phyloP scores from a whole-genome alignment of 2,329 filamentous ascomycete species.

The Monilinia fructigena region DNA sequence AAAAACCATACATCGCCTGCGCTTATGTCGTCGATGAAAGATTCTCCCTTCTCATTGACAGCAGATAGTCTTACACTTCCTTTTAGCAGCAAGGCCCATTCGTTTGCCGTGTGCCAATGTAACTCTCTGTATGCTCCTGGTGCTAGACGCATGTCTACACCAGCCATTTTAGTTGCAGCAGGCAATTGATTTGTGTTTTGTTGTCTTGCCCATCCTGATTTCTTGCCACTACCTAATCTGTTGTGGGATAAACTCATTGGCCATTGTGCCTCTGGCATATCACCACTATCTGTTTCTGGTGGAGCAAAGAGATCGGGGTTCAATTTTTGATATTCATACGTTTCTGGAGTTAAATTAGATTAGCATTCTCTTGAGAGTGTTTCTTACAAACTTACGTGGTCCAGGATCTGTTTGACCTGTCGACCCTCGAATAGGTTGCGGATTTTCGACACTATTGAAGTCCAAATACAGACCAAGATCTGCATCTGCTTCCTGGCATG shows the following conservation, averaged over 20 bases:
- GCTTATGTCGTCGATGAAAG: slow-evolving; percentile 49
- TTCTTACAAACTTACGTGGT: slow-evolving; percentile 38
- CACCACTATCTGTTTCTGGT: slow-evolving; percentile 52
- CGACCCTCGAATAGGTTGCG: slow-evolving; percentile 54
- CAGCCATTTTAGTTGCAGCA: slow-evolving; percentile 49
- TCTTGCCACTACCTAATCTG: slow-evolving; percentile 41
- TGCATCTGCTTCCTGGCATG: slow-evolving; percentile 50
- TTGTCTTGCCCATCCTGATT: slow-evolving; percentile 56
- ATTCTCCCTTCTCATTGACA: slow-evolving; percentile 52
- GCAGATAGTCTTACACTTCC: slow-evolving; percentile 53
- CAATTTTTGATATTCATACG: slow-evolving; percentile 51
- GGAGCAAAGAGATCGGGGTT: slow-evolving; percentile 56
- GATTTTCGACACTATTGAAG: slow-evolving; percentile 51
- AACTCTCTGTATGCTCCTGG: slow-evolving; percentile 60
- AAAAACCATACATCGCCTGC: slow-evolving; percentile 57
- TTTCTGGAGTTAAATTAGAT: slow-evolving; percentile 35
- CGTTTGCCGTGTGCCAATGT: slow-evolving; percentile 58
- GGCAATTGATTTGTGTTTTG: slow-evolving; percentile 55
- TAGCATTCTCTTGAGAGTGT: neutral
- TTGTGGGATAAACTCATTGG: slow-evolving; percentile 54
- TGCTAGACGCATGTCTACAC: slow-evolving; percentile 59
- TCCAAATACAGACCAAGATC: slow-evolving; percentile 54
- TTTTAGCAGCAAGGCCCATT: slow-evolving; percentile 55
- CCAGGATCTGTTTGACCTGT: slow-evolving; percentile 52
- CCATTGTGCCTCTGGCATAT: slow-evolving; percentile 52